phyloP scores from a whole-genome alignment of 129 eudicot species.

The Ambrosia trifida region DNA sequence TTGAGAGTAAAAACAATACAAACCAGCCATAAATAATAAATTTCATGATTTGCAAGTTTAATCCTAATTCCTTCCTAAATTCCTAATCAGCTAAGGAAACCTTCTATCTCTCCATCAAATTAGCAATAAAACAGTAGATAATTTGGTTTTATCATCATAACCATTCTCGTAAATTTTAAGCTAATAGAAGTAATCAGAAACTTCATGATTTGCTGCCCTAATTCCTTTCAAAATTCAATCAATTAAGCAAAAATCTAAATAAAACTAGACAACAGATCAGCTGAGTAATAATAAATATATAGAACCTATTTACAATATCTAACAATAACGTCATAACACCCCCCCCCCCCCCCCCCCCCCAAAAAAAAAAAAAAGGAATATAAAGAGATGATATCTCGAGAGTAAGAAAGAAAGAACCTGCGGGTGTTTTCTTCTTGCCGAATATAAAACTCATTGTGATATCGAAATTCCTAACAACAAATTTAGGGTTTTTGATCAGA shows the following conservation, averaged over 20 bases:
- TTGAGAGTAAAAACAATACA: no score
- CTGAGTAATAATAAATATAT: background rate
- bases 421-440: slow-evolving; percentile 53
- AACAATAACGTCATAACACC: slow-evolving; percentile 19
- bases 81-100: background rate
- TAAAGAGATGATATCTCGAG: background rate
- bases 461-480: slow-evolving; percentile 2
- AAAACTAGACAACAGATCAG: background rate
- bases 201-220: slow-evolving; percentile 15
- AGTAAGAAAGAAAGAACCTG: slow-evolving; percentile 28
- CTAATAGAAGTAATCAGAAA: background rate
- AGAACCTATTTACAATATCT: background rate
- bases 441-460: slow-evolving; percentile 43
- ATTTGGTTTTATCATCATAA: slow-evolving; percentile 10
- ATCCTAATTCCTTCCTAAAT: background rate
- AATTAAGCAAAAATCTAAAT: background rate
- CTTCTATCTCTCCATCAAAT: no score
- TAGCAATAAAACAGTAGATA: background rate
- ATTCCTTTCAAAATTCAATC: slow-evolving; percentile 17
- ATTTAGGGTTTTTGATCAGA: background rate
- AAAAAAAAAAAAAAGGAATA: background rate
- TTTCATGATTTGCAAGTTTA: background rate
- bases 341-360: no score
- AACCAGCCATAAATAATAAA: background rate
- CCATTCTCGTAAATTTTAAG: background rate